These are phyloP conservation scores for Chlorophyllum brunneum DNA, from an alignment of 768 basidiomycete genomes.

Conservation along the genomic window DNA sequence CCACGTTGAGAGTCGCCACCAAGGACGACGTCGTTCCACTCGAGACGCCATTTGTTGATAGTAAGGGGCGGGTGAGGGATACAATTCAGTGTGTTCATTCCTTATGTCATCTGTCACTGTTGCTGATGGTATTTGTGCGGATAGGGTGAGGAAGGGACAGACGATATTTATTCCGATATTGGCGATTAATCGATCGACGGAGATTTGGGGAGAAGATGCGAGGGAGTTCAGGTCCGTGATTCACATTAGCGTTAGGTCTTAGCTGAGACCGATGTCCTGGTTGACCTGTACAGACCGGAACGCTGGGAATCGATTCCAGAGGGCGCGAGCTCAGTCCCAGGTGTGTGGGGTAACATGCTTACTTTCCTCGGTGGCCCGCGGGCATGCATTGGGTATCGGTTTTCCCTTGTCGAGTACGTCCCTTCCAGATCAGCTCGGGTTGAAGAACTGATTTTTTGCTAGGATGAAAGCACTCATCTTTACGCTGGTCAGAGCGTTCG, in stretches of 20 bases:
- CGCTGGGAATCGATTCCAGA: slow-evolving; percentile 53
- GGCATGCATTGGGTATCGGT: slow-evolving; percentile 66
- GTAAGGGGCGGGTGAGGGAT: slow-evolving; percentile 35
- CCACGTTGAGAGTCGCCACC: slow-evolving; percentile 38
- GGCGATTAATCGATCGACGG: slow-evolving; percentile 45
- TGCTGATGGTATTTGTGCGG: neutral
- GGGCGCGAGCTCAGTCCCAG: slow-evolving; percentile 42
- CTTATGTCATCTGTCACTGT: neutral
- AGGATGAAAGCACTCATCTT: slow-evolving; percentile 31
- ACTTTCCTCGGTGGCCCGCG: slow-evolving; percentile 64
- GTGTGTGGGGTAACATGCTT: slow-evolving; percentile 56
- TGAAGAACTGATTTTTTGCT: neutral
- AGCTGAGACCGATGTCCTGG: neutral
- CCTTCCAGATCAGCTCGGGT: neutral
- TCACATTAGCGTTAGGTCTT: neutral
- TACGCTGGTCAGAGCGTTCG: slow-evolving; percentile 33
- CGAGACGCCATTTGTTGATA: slow-evolving; percentile 39
- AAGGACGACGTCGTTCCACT: slow-evolving; percentile 54
- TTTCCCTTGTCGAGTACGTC: slow-evolving; percentile 56
- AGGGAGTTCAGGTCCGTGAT: slow-evolving; percentile 56
- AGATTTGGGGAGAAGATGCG: slow-evolving; percentile 63
- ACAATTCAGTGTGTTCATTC: slow-evolving; percentile 29
- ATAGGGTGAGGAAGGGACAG: slow-evolving; percentile 42
- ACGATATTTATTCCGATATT: slow-evolving; percentile 46
- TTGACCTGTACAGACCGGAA: slow-evolving; percentile 48